Evolutionary conservation across 129 eudicot genomes (phyloP).

Genomic region (Apium graveolens): DNA sequence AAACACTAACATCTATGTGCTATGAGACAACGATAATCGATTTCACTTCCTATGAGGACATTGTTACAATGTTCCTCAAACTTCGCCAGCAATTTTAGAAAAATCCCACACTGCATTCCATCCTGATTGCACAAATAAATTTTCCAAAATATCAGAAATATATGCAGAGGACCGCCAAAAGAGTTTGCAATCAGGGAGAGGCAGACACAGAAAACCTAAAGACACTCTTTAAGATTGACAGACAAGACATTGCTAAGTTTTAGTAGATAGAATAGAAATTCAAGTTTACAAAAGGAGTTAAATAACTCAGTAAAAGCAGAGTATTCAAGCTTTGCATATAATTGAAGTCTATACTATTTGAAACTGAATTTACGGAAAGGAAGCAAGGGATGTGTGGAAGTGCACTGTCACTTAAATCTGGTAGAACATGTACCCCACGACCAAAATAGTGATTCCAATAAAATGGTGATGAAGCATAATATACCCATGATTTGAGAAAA

Average conservation of each 20-base stretch:
- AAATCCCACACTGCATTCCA: conserved; percentile 96
- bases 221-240: background rate
- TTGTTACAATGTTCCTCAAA: conserved; percentile 71
- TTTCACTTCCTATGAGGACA: too few species aligned
- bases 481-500: background rate
- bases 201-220: background rate
- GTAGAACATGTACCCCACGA: background rate
- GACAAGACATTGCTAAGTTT: background rate
- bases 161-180: background rate
- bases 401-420: too few species aligned
- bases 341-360: too few species aligned
- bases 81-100: conserved; percentile 52
- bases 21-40: too few species aligned
- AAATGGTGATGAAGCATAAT: background rate
- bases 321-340: too few species aligned
- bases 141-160: background rate
- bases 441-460: background rate
- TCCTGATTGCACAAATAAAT: conserved; percentile 40
- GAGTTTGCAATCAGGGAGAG: background rate
- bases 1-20: too few species aligned
- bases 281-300: too few species aligned
- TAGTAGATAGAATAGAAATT: too few species aligned
- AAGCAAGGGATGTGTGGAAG: too few species aligned
- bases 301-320: too few species aligned
- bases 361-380: too few species aligned